Base-by-base conservation (phyloP, 352 stramenopile genomes). In the Elongisporangium anandrum region DNA sequence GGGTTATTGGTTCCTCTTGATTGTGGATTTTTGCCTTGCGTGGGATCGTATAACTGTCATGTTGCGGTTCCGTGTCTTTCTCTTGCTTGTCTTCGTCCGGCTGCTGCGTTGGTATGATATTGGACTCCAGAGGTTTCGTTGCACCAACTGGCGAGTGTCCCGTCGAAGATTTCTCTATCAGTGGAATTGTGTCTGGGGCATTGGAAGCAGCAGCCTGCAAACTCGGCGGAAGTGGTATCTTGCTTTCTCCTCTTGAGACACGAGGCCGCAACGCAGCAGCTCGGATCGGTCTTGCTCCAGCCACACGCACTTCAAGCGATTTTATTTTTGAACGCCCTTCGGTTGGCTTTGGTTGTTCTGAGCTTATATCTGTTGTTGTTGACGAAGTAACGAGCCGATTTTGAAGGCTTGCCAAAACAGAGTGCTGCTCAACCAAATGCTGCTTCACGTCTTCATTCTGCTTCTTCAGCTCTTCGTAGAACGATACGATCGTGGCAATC, bases 401-500 rank as follows among this genome's bases (percentile, higher is more conserved):
- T 15, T 38, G 26, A 54, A 87, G 51, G 50, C 63, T 79, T 34
- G 60, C 57, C 21, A 87, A 66, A 8, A 83, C 72, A 0, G 65
- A 63, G 23, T 81, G 63, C 55, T 87, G 77, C n/a, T 79, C 67
- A 3, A 57, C 48, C 10, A 87, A 50, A 26, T 83, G 77, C 56
- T 65, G 57, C 63, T 83, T 82, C 2, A 85, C 69, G 24, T 85
- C 77, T 52, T 87, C 74, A 51, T 87, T 85, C 48, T 87, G 74
- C 7, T 68, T 69, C 58, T 81, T 81, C 41, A 87, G 72, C 6
- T 79, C 77, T 49, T 85, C 66, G 29, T 75, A 85, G 41, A 85
- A 72, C 38, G 76, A 66, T n/a, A 78, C 68, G n/a, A 87, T 73
- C 56, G 77, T 83, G 0, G 70, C 59, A 10, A 85, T 58, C 13